phyloP scores from a whole-genome alignment of 495 filamentous ascomycete species.

The Hyaloscypha bicolor region DNA sequence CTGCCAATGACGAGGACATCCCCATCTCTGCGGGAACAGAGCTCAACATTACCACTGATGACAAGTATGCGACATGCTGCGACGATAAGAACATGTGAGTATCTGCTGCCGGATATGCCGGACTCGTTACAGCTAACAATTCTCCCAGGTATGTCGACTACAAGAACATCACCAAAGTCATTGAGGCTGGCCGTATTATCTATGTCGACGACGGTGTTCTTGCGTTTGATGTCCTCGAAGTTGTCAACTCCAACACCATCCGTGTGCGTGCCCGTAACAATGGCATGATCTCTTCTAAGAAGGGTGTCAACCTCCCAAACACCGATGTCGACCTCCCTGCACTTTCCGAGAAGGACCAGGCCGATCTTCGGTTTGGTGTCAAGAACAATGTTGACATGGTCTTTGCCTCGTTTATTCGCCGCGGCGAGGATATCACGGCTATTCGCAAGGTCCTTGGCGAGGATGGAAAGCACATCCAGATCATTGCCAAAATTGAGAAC shows the following conservation, averaged over 20 bases:
- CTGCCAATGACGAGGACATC: conserved; percentile 77
- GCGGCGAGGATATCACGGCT: conserved; percentile 83
- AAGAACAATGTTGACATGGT: conserved; percentile 99
- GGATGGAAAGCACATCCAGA: conserved; percentile 96
- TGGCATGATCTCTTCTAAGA: conserved; percentile 95
- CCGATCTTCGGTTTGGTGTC: conserved; percentile 90
- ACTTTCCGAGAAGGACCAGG: conserved; percentile 97
- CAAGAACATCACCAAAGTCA: conserved; percentile 99
- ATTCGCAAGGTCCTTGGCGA: conserved; percentile 91
- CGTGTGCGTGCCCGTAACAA: conserved; percentile 88
- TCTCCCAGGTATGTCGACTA: conserved; percentile 89
- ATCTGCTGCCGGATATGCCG: background rate
- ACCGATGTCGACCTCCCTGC: conserved; percentile 98
- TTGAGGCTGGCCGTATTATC: conserved; percentile 88
- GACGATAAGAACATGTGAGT: conserved; percentile 92
- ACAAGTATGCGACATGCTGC: conserved; percentile 82
- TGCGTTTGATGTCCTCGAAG: conserved; percentile 87
- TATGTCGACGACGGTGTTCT: conserved; percentile 98
- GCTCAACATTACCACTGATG: conserved; percentile 96
- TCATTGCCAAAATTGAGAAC: conserved; percentile 99
- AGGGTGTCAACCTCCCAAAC: conserved; percentile 98
- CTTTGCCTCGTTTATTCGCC: conserved; percentile 97
- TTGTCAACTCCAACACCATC: conserved; percentile 87
- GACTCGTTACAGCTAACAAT: background rate
- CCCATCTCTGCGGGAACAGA: conserved; percentile 81